These are phyloP conservation scores for Microsporum ferrugineum DNA, from an alignment of 2,329 filamentous ascomycete genomes.

Conservation along the genomic window DNA sequence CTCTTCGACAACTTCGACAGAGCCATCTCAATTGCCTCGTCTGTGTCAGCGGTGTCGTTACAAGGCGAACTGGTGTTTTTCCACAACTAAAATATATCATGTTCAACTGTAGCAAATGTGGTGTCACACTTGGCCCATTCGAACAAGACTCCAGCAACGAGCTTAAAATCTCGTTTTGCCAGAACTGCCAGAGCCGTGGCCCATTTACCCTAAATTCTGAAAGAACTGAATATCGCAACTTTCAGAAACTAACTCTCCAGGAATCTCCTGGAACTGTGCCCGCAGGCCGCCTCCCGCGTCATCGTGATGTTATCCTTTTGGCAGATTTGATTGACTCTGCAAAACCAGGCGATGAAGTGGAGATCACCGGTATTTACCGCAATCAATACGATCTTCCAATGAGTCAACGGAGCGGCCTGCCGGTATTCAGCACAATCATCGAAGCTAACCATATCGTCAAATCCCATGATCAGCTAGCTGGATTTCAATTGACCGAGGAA, in stretches of 20 bases:
- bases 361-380: slow-evolving; percentile 90
- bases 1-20: slow-evolving; percentile 85
- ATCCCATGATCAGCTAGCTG: slow-evolving; percentile 90
- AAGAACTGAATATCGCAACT: slow-evolving; percentile 96
- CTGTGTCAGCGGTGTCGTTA: slow-evolving; percentile 89
- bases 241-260: slow-evolving; percentile 93
- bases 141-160: slow-evolving; percentile 85
- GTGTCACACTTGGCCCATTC: slow-evolving; percentile 83
- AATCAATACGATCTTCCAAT: slow-evolving; percentile 97
- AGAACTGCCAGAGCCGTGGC: slow-evolving; percentile 88
- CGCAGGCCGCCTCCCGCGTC: slow-evolving; percentile 82
- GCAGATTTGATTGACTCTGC: slow-evolving; percentile 96
- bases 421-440: slow-evolving; percentile 92
- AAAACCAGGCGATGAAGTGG: slow-evolving; percentile 95
- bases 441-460: slow-evolving; percentile 98
- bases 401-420: slow-evolving; percentile 97
- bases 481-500: slow-evolving; percentile 87
- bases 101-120: slow-evolving; percentile 92
- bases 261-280: slow-evolving; percentile 96
- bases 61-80: slow-evolving; percentile 85
- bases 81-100: slow-evolving; percentile 98
- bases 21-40: slow-evolving; percentile 93
- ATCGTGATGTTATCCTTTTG: slow-evolving; percentile 85
- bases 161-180: slow-evolving; percentile 91
- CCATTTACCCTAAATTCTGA: slow-evolving; percentile 94